These are phyloP conservation scores for Naematelia aurantialba DNA, from an alignment of 768 basidiomycete species.

Conservation along the genomic window DNA sequence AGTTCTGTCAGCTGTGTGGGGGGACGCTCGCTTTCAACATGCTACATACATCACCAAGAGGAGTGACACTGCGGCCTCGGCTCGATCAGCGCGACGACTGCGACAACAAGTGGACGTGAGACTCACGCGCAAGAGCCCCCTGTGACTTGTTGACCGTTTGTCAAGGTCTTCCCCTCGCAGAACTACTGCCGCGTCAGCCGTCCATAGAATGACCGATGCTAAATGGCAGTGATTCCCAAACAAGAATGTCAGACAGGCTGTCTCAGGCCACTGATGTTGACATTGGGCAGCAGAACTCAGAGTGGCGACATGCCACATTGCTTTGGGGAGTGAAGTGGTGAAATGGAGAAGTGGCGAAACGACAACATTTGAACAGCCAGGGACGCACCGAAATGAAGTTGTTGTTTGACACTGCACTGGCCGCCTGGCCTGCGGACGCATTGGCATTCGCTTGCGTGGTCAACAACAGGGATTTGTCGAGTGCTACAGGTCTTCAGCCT, in stretches of 20 bases:
- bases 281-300: not conserved
- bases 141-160: slow-evolving; percentile 56
- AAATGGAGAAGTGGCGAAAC: not conserved
- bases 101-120: too few relatives aligned
- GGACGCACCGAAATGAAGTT: slow-evolving; percentile 56
- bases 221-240: too few relatives aligned
- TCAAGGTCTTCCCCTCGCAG: slow-evolving; percentile 54
- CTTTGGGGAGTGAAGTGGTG: too few relatives aligned
- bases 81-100: too few relatives aligned
- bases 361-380: too few relatives aligned
- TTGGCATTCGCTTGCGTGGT: slow-evolving; percentile 20
- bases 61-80: too few relatives aligned
- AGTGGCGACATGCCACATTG: not conserved
- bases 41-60: slow-evolving; percentile 43
- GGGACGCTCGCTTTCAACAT: not conserved
- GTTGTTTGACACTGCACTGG: slow-evolving; percentile 59
- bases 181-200: slow-evolving; percentile 47
- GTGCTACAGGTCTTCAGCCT: slow-evolving; percentile 16
- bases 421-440: slow-evolving; percentile 53
- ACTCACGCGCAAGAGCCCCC: slow-evolving; percentile 35
- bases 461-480: slow-evolving; percentile 16
- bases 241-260: too few relatives aligned
- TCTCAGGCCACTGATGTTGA: slow-evolving; percentile 58
- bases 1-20: not conserved
- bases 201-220: too few relatives aligned